Evolutionary conservation across 2,329 filamentous ascomycete species (phyloP).

Genomic region (Spiromastix sp.): DNA sequence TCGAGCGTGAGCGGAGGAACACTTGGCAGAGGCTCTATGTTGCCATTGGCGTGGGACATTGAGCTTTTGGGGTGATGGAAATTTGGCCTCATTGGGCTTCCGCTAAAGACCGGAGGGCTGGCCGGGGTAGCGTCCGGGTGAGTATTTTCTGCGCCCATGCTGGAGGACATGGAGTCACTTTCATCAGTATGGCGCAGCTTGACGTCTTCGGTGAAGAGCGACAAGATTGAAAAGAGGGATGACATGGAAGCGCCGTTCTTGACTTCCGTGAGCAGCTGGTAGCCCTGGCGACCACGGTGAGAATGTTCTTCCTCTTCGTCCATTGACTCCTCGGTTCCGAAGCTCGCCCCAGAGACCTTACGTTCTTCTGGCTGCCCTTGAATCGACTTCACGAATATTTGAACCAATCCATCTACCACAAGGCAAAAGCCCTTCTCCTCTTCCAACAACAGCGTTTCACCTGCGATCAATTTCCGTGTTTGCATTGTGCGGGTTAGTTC

Average conservation of each 20-base stretch:
- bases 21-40: conserved; percentile 38
- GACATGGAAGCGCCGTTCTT: conserved; percentile 98
- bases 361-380: conserved; percentile 28
- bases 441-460: conserved; percentile 87
- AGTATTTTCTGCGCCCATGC: conserved; percentile 19
- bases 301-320: conserved; percentile 47
- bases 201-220: conserved; percentile 91
- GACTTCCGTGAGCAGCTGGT: conserved; percentile 91
- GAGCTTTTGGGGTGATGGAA: conserved; percentile 8
- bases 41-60: conserved; percentile 14
- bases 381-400: conserved; percentile 95
- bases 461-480: conserved; percentile 88
- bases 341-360: conserved; percentile 34
- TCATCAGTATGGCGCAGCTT: conserved; percentile 60
- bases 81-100: conserved; percentile 18
- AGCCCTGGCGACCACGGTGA: conserved; percentile 61
- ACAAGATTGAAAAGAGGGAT: conserved; percentile 86
- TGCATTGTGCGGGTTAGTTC: conserved; percentile 98
- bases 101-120: conserved; percentile 25
- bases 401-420: conserved; percentile 89
- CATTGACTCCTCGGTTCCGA: conserved; percentile 31
- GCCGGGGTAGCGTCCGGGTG: conserved; percentile 28
- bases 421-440: conserved; percentile 98
- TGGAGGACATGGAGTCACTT: conserved; percentile 28
- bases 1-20: conserved; percentile 65